Conservation (phyloP, 495 filamentous ascomycete species). For the Trichoderma reesei region DNA sequence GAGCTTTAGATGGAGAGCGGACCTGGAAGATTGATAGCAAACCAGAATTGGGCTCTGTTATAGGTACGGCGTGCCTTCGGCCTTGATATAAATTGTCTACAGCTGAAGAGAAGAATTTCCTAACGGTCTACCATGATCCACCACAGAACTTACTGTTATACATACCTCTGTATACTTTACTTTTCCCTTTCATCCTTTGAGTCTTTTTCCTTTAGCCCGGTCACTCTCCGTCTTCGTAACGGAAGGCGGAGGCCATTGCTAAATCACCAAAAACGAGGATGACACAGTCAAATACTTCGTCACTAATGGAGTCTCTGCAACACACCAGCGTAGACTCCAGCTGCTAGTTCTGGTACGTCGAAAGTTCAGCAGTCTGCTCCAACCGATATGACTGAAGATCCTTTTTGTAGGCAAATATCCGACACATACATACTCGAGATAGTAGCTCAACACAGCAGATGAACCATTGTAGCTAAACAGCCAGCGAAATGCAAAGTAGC, state of each 20-base stretch:
- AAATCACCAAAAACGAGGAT: neutral
- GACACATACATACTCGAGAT: too few relatives aligned
- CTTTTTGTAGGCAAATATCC: neutral
- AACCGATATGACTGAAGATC: neutral
- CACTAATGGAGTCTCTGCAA: neutral
- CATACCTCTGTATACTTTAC: neutral
- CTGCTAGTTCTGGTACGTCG: neutral
- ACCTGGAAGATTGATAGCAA: too few relatives aligned
- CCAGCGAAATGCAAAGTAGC: too few relatives aligned
- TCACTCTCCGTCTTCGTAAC: neutral
- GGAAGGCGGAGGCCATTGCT: neutral
- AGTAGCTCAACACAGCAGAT: too few relatives aligned
- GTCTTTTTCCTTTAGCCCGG: neutral
- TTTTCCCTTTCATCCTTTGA: neutral
- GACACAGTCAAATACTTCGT: neutral
- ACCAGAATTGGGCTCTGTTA: too few relatives aligned
- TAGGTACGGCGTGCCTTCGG: constrained; percentile 10
- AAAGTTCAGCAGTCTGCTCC: neutral
- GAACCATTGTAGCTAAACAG: too few relatives aligned
- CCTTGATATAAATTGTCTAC: constrained; percentile 2
- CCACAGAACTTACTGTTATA: neutral
- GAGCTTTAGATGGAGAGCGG: neutral
- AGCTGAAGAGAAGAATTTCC: neutral
- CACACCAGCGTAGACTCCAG: neutral
- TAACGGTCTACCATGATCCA: constrained; percentile 5